Percentiles rank a stretch among this genome's conserved stretches.
phyloP scores from a whole-genome alignment of 2,329 filamentous ascomycete genomes.

The Apiospora phragmitis region DNA sequence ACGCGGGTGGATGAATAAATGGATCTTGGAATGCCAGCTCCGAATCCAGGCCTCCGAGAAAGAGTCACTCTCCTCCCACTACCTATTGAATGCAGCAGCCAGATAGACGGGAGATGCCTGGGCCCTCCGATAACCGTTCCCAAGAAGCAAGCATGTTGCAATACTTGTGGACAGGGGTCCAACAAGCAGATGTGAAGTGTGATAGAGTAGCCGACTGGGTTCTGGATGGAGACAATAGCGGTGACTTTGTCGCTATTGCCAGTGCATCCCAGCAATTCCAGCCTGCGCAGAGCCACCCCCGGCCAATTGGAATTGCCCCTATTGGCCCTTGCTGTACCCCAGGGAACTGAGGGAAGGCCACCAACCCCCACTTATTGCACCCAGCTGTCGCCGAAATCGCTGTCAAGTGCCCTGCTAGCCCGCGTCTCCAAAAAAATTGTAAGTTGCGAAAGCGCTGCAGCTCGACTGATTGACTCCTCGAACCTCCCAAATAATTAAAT shows the following conservation, averaged over 20 bases:
- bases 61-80: not conserved
- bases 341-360: not conserved
- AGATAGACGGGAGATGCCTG: not conserved
- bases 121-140: not conserved
- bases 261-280: not conserved
- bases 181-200: not conserved
- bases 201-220: not conserved
- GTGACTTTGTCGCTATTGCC: not conserved
- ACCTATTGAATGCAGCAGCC: not conserved
- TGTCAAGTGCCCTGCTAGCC: conserved; percentile 3
- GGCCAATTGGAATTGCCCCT: conserved; percentile 2
- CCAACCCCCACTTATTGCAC: not conserved
- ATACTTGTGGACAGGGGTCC: not conserved
- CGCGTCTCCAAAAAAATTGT: conserved; percentile 3
- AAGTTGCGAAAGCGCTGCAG: conserved; percentile 12
- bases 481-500: not conserved
- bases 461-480: not conserved
- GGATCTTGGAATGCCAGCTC: not conserved
- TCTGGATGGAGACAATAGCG: conserved; percentile 6
- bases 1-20: not conserved
- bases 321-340: not conserved
- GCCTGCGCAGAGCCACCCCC: not conserved
- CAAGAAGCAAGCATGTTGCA: conserved; percentile 3
- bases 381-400: conserved; percentile 5
- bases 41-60: not conserved